Conservation (phyloP, 331 rosid species). For the Prunus yedoensis region DNA sequence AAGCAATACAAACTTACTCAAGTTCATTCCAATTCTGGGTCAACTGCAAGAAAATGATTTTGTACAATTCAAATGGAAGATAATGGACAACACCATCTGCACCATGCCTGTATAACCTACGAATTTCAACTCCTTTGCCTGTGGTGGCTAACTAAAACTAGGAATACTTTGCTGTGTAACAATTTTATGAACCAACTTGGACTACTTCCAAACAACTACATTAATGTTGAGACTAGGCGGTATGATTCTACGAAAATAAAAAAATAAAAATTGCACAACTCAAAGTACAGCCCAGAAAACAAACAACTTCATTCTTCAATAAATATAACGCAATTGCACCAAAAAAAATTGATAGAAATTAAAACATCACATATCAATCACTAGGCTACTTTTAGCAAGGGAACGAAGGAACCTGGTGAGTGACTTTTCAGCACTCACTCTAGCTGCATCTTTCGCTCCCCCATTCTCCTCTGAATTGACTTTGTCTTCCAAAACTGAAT, state of each 20-base stretch:
- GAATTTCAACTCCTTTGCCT: not conserved
- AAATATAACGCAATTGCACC: not conserved
- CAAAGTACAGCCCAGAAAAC: not conserved
- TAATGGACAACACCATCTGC: not conserved
- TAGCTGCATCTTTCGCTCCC: slow-evolving; percentile 38
- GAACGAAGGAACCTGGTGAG: slow-evolving; percentile 68
- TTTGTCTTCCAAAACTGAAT: slow-evolving; percentile 42
- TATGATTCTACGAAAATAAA: not conserved
- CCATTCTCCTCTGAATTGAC: slow-evolving; percentile 42
- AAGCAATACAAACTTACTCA: not conserved
- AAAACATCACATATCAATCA: slow-evolving; percentile 23
- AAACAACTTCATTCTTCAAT: not conserved
- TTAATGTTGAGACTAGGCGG: not conserved
- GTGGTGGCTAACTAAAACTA: not conserved
- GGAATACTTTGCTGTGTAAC: not conserved
- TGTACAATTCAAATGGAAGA: not conserved
- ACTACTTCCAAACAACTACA: not conserved
- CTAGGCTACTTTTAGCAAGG: slow-evolving; percentile 47
- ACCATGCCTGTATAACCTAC: not conserved
- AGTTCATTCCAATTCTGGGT: not conserved
- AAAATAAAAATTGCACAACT: not conserved
- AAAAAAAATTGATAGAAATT: not conserved
- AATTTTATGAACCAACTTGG: not conserved
- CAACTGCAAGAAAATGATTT: not conserved
- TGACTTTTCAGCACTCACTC: slow-evolving; percentile 48